phyloP scores from a whole-genome alignment of 495 filamentous ascomycete species.

The Tuber umbilicatum region DNA sequence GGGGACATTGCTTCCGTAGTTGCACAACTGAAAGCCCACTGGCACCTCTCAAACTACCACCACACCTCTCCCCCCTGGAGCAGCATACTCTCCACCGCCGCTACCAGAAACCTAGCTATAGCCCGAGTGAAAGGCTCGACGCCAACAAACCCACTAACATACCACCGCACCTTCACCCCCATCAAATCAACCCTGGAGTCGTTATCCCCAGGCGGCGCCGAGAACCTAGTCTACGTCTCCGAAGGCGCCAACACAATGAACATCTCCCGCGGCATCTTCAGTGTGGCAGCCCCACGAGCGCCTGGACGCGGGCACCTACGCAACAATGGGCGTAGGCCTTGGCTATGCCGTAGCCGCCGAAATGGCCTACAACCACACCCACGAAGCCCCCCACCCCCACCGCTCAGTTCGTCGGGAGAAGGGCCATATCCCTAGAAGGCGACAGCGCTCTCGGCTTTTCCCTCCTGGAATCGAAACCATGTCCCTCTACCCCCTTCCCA shows the following conservation, averaged over 20 bases:
- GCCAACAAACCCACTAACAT: conserved; percentile 49
- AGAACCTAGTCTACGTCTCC: conserved; percentile 56
- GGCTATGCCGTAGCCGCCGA: conserved; percentile 60
- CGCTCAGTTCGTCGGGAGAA: conserved; percentile 44
- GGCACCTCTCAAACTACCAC: conserved; percentile 50
- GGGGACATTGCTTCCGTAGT: conserved; percentile 54
- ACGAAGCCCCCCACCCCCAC: conserved; percentile 27
- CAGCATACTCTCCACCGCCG: conserved; percentile 39
- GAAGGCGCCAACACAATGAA: conserved; percentile 67
- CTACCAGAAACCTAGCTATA: conserved; percentile 38
- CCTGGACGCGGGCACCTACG: conserved; percentile 59
- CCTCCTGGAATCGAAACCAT: conserved; percentile 61
- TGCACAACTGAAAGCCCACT: conserved; percentile 46
- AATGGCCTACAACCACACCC: conserved; percentile 52
- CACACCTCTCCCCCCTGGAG: conserved; percentile 43
- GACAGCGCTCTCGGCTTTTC: conserved; percentile 61
- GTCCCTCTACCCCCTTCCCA: conserved; percentile 56
- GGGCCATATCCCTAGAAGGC: conserved; percentile 57
- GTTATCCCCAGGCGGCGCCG: conserved; percentile 45
- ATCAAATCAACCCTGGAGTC: conserved; percentile 47
- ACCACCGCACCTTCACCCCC: conserved; percentile 52
- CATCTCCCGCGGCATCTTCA: conserved; percentile 57
- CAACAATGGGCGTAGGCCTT: conserved; percentile 63
- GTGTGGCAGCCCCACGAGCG: conserved; percentile 54
- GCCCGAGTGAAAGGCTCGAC: conserved; percentile 47